These are phyloP conservation scores for Pseudocercospora musae DNA, from an alignment of 2,329 filamentous ascomycete species.

Conservation along the genomic window DNA sequence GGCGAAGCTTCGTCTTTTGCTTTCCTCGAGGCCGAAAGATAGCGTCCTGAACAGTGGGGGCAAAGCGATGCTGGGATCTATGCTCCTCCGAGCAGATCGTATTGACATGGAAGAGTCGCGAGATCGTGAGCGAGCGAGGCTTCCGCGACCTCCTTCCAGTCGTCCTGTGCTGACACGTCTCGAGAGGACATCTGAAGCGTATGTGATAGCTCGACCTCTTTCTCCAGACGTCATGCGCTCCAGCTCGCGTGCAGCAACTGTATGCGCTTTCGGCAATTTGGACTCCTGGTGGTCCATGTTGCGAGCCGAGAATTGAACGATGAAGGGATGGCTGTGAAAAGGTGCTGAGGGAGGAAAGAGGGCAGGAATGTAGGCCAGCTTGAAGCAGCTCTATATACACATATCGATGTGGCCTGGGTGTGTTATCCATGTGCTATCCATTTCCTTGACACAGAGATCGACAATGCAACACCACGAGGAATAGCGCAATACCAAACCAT, in stretches of 20 bases:
- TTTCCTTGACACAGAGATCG: slow-evolving; percentile 5
- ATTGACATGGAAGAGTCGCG: slow-evolving; percentile 36
- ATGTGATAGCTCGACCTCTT: slow-evolving; percentile 23
- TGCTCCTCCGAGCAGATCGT: slow-evolving; percentile 36
- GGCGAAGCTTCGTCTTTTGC: slow-evolving; percentile 28
- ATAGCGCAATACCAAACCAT: not conserved
- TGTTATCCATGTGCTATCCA: slow-evolving; percentile 6
- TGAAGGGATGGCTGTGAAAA: not conserved
- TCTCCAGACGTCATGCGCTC: slow-evolving; percentile 12
- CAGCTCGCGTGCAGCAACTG: slow-evolving; percentile 9
- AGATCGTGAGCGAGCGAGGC: slow-evolving; percentile 21
- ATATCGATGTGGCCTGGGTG: too few relatives aligned
- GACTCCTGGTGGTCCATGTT: slow-evolving; percentile 6
- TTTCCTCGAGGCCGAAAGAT: slow-evolving; percentile 44
- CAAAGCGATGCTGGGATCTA: slow-evolving; percentile 44
- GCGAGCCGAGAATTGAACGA: not conserved
- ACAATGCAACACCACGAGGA: not conserved
- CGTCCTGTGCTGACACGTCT: slow-evolving; percentile 14
- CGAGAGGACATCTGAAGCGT: slow-evolving; percentile 17
- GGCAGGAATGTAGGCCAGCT: not conserved
- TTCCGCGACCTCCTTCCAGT: slow-evolving; percentile 12
- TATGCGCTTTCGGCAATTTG: slow-evolving; percentile 14
- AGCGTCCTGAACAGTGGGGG: slow-evolving; percentile 46
- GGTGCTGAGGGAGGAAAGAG: not conserved
- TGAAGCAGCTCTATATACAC: slow-evolving; percentile 11